Percentiles rank a stretch among this genome's conserved stretches.
Conservation (phyloP, 2,329 filamentous ascomycete genomes). For the Penicillium paneum region DNA sequence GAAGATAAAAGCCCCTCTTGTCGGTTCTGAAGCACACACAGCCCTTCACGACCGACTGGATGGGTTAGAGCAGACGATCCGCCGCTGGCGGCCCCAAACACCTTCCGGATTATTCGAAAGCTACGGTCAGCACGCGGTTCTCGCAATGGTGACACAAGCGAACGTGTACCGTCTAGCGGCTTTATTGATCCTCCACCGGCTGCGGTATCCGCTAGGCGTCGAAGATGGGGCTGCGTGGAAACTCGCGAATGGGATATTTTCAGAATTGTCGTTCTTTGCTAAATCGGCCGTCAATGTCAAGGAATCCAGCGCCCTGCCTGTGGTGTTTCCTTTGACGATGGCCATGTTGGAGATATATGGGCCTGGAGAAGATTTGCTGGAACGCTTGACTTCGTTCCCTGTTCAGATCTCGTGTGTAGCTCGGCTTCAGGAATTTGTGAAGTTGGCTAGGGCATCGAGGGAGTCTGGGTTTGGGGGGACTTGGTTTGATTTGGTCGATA, state of each 20-base stretch:
- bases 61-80: constrained; percentile 16
- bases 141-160: constrained; percentile 31
- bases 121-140: constrained; percentile 26
- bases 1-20: constrained; percentile 10
- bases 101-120: constrained; percentile 14
- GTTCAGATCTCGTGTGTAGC: constrained; percentile 19
- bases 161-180: constrained; percentile 29
- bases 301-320: constrained; percentile 17
- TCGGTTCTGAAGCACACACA: constrained; percentile 2
- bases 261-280: constrained; percentile 20
- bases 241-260: constrained; percentile 24
- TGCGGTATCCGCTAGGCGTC: constrained; percentile 31
- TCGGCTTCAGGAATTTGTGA: constrained; percentile 21
- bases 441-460: constrained; percentile 17
- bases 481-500: constrained; percentile 27
- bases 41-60: constrained; percentile 17
- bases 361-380: constrained; percentile 20
- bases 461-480: constrained; percentile 18
- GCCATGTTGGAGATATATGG: constrained; percentile 25
- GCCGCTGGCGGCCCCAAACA: constrained; percentile 18
- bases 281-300: constrained; percentile 4
- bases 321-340: constrained; percentile 24
- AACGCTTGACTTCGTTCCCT: constrained; percentile 17
- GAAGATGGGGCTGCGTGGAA: constrained; percentile 22
- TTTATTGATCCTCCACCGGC: constrained; percentile 31